These are phyloP conservation scores for Lachancea quebecensis DNA, from an alignment of 805 yeast genomes.

Conservation along the genomic window DNA sequence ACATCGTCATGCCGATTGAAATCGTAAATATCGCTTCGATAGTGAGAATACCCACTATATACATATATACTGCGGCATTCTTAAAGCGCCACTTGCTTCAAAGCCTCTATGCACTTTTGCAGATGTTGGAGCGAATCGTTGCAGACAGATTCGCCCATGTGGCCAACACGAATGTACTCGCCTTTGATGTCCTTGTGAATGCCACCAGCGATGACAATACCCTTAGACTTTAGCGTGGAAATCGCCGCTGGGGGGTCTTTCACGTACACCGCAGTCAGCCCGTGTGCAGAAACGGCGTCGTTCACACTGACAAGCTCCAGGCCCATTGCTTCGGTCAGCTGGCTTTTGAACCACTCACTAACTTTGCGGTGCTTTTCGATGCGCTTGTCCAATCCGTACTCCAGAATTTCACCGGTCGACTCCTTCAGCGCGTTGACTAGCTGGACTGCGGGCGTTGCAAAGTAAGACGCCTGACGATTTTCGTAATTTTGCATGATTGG, in stretches of 20 bases:
- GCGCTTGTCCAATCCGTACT: conserved; percentile 50
- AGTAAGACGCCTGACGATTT: conserved; percentile 63
- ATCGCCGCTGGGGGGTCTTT: conserved; percentile 63
- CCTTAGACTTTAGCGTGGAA: conserved; percentile 47
- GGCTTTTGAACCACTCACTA: conserved; percentile 59
- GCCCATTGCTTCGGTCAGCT: conserved; percentile 48
- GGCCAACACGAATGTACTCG: conserved; percentile 89
- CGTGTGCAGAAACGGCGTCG: conserved; percentile 65
- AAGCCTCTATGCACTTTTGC: conserved; percentile 41
- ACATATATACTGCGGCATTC: neutral
- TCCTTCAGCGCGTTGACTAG: conserved; percentile 72
- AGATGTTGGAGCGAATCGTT: conserved; percentile 50
- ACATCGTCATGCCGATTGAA: too few species aligned
- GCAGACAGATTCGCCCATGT: conserved; percentile 81
- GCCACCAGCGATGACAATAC: conserved; percentile 83
- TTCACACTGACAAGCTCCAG: conserved; percentile 54
- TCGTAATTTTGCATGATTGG: conserved; percentile 88
- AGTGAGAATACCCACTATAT: too few species aligned
- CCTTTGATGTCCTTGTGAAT: conserved; percentile 73
- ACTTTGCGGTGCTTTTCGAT: conserved; percentile 55
- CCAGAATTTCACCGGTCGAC: conserved; percentile 65
- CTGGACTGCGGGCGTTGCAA: conserved; percentile 96
- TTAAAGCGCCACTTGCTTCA: neutral
- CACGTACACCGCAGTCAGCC: conserved; percentile 75
- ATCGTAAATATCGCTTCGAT: too few species aligned